Conservation (phyloP, 345 rosid genomes). For the Camelina neglecta region DNA sequence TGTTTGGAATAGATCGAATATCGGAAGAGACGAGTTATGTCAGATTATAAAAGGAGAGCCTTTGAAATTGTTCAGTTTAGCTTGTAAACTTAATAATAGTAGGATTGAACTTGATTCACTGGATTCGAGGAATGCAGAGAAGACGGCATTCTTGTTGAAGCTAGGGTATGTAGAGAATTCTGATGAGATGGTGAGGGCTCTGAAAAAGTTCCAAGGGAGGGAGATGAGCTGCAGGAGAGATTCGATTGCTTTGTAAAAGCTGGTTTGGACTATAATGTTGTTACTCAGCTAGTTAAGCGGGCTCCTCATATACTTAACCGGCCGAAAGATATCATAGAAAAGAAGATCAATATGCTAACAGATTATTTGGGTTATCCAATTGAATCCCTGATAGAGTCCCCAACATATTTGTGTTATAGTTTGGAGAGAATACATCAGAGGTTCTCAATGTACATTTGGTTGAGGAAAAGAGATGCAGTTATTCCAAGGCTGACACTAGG, state of each 20-base stretch:
- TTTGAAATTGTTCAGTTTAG: constrained; percentile 55
- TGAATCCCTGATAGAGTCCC: constrained; percentile 55
- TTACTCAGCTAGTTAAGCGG: constrained; percentile 53
- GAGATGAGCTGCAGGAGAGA: constrained; percentile 71
- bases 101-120: constrained; percentile 54
- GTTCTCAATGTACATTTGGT: constrained; percentile 72
- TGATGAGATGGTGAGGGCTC: constrained; percentile 47
- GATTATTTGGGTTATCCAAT: constrained; percentile 62
- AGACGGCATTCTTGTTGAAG: constrained; percentile 60
- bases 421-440: constrained; percentile 60
- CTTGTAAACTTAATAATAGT: constrained; percentile 48
- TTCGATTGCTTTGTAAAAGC: constrained; percentile 69
- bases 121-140: constrained; percentile 47
- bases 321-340: constrained; percentile 54
- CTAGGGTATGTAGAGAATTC: constrained; percentile 61
- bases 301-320: constrained; percentile 71
- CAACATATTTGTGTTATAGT: constrained; percentile 58
- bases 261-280: constrained; percentile 66
- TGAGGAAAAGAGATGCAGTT: constrained; percentile 53
- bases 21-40: constrained; percentile 51
- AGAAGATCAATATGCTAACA: constrained; percentile 60
- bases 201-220: constrained; percentile 68
- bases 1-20: constrained; percentile 51
- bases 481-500: constrained; percentile 48
- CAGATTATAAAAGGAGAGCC: constrained; percentile 63